These are phyloP conservation scores for Alternaria dauci DNA, from an alignment of 2,329 filamentous ascomycete genomes.

Conservation along the genomic window DNA sequence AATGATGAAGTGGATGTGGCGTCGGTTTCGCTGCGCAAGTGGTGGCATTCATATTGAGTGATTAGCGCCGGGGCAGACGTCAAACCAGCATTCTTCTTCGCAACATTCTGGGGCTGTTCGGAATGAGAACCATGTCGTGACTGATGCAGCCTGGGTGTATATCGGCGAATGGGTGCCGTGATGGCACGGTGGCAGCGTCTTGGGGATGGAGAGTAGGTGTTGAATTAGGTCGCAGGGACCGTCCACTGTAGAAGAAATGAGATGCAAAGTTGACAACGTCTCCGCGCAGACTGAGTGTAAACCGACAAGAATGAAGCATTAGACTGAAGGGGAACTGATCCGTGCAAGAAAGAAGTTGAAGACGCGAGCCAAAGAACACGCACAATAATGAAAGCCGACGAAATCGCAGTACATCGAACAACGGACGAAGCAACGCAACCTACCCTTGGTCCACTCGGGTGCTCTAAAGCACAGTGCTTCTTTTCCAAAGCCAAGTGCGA, in stretches of 20 bases:
- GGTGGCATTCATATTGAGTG: no score
- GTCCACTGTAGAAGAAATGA: not conserved
- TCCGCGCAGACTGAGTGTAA: not conserved
- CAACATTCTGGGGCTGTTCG: not conserved
- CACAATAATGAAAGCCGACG: not conserved
- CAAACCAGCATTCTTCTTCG: not conserved
- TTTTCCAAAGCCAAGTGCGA: not conserved
- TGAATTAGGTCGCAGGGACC: not conserved
- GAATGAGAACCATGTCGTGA: not conserved
- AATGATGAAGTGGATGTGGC: not conserved
- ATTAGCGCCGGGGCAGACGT: rapidly evolving
- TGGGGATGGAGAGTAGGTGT: not conserved
- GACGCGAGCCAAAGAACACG: not conserved
- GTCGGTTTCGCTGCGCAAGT: no score
- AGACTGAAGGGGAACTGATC: not conserved
- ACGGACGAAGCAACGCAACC: not conserved
- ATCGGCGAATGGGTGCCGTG: not conserved
- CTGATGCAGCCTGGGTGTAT: not conserved
- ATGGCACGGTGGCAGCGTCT: not conserved
- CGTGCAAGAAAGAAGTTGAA: no score
- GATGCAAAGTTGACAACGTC: not conserved
- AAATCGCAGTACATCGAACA: not conserved
- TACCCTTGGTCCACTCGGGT: not conserved
- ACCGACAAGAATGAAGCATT: not conserved
- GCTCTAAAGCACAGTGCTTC: not conserved